A percentile compares a stretch with the other conserved stretches of the same genome.
These are phyloP conservation scores for Ballota nigra DNA, from an alignment of 257 asterid species.

Conservation along the genomic window DNA sequence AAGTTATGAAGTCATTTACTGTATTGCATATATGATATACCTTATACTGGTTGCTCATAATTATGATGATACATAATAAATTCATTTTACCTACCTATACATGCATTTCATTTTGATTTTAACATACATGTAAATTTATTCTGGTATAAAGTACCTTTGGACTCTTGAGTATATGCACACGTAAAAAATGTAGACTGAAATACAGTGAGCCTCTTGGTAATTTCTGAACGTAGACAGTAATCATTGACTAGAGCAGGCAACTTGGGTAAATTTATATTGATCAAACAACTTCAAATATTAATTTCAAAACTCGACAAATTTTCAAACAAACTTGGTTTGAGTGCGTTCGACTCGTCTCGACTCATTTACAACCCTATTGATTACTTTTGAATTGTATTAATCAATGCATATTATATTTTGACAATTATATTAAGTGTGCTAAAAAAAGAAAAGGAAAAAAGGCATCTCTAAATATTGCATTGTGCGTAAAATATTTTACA, in stretches of 20 bases:
- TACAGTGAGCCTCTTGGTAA: not conserved
- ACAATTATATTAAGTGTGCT: too few relatives aligned
- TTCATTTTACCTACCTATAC: not conserved
- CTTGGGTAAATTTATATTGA: conserved; percentile 65
- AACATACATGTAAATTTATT: not conserved
- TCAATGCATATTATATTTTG: too few relatives aligned
- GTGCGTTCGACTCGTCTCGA: too few relatives aligned
- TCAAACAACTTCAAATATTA: too few relatives aligned
- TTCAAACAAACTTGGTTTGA: too few relatives aligned
- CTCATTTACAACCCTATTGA: too few relatives aligned
- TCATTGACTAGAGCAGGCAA: conserved; percentile 54
- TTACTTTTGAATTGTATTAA: too few relatives aligned
- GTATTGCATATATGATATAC: not conserved
- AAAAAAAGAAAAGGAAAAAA: too few relatives aligned
- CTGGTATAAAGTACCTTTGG: not conserved
- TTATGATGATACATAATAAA: not conserved
- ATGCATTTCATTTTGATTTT: not conserved
- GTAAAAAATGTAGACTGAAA: not conserved
- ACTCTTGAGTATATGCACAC: not conserved
- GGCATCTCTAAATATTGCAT: too few relatives aligned
- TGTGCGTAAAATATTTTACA: too few relatives aligned
- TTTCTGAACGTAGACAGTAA: not conserved
- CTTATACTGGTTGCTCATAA: not conserved
- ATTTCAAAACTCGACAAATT: too few relatives aligned
- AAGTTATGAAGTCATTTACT: not conserved